Evolutionary conservation across 1,284 basidiomycete genomes (phyloP), one percentile per base, ranked within the genome.

Genomic region (Ceratobasidium sp.): DNA sequence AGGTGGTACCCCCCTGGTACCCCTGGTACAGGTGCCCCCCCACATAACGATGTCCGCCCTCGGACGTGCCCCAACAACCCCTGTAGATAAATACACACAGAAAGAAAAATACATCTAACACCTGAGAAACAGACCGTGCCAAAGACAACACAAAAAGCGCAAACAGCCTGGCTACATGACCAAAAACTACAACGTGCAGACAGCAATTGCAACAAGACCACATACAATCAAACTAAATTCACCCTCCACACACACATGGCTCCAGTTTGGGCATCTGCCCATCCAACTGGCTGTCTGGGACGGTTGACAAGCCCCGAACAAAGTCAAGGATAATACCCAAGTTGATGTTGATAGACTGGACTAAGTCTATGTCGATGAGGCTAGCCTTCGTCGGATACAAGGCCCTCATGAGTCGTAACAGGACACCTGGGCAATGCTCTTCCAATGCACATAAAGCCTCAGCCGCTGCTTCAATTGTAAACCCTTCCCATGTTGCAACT

Each of bases 11-110:
- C 43, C 43, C 43, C 19, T 16, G 43, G 43, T 6, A 16, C 29
- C 53, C 53, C 53, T 56, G 27, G 53, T 56, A 27, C 53, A 56
- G 53, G 53, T 56, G 53, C 53, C 53, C 53, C 53, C 53, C 53
- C 53, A 56, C 53, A 56, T 14, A 29, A 56, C 53, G 31, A 56
- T 27, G 53, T 24, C 53, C 53, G 53, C 53, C 53, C 53, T 56
- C 53, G 53, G 53, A 56, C 53, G 53, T 56, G 27, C 3, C 29
- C 53, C 27, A 7, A 31, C 7, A 13, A 11, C 43, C 14, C 43
- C 13, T 11, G 4, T 13, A 56, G 27, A 6, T 56, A 56, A 9
- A 19, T 51, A 31, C 53, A 56, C 27, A 56, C 6, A 56, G 14
- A 31, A 56, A 16, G 19, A 16, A 56, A 31, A 27, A 31, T 9